A percentile compares a stretch with the other conserved stretches of the same genome.
phyloP scores from a whole-genome alignment of 768 basidiomycete species.

The Lentinus brumalis region DNA sequence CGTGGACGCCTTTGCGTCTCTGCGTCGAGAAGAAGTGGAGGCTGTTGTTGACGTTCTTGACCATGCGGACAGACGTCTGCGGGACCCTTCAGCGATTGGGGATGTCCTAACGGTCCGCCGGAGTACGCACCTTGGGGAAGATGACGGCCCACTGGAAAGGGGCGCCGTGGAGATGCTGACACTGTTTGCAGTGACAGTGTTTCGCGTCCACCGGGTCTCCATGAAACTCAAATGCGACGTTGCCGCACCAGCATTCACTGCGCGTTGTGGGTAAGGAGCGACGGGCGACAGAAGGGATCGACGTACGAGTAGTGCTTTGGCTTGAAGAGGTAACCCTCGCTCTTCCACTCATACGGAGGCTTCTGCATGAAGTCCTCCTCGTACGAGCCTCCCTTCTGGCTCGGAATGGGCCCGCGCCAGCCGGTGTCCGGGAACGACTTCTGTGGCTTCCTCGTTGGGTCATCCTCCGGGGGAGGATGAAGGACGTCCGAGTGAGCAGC shows the following conservation, averaged over 20 bases:
- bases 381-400: conserved; percentile 25
- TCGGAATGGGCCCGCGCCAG: conserved; percentile 29
- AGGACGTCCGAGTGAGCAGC: conserved; percentile 21
- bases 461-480: conserved; percentile 28
- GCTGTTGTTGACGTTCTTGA: conserved; percentile 29
- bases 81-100: neutral
- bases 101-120: neutral
- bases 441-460: neutral
- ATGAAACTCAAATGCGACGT: conserved; percentile 33
- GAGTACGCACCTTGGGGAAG: conserved; percentile 31
- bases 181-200: conserved; percentile 36
- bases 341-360: conserved; percentile 33
- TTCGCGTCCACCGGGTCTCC: conserved; percentile 37
- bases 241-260: conserved; percentile 36
- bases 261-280: neutral
- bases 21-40: conserved; percentile 36
- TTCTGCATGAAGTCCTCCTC: conserved; percentile 33
- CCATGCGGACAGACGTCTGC: conserved; percentile 34
- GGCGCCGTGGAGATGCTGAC: conserved; percentile 34
- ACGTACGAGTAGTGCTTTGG: conserved; percentile 28
- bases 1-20: conserved; percentile 21
- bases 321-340: conserved; percentile 25
- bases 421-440: conserved; percentile 30
- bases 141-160: conserved; percentile 40
- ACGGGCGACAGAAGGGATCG: neutral